These are phyloP conservation scores for Epichloe sibirici DNA, from an alignment of 2,329 filamentous ascomycete species.

Conservation along the genomic window DNA sequence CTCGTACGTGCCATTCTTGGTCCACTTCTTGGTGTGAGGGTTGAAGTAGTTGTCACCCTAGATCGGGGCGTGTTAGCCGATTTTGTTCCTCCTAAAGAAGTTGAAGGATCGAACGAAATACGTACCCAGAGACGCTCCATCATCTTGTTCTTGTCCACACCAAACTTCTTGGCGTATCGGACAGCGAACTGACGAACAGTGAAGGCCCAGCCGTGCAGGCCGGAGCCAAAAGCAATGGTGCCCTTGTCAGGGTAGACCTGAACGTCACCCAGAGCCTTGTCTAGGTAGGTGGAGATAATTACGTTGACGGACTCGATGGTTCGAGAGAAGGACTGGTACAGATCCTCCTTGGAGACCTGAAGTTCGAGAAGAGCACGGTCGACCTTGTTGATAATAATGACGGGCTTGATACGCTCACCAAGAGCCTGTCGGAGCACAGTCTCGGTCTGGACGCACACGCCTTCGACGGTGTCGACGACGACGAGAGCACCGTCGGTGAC, in stretches of 20 bases:
- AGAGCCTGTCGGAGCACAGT: conserved; percentile 98
- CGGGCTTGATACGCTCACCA: conserved; percentile 99
- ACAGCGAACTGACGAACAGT: conserved; percentile 94
- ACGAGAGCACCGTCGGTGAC: conserved; percentile 99
- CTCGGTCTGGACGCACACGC: conserved; percentile 99
- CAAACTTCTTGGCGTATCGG: conserved; percentile 98
- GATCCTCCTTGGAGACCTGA: conserved; percentile 95
- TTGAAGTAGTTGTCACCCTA: conserved; percentile 98
- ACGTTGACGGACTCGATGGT: conserved; percentile 99
- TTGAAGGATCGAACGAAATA: background rate
- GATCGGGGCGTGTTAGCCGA: conserved; percentile 10
- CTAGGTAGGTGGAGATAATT: conserved; percentile 97
- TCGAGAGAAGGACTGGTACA: conserved; percentile 99
- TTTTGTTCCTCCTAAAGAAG: background rate
- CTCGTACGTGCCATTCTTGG: conserved; percentile 70
- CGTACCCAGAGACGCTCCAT: conserved; percentile 98
- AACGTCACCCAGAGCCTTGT: conserved; percentile 93
- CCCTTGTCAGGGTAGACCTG: conserved; percentile 98
- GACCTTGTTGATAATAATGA: conserved; percentile 99
- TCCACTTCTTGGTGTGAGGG: conserved; percentile 99
- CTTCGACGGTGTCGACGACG: conserved; percentile 98
- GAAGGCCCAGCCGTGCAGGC: conserved; percentile 99
- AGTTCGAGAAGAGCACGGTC: conserved; percentile 98
- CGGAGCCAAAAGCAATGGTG: conserved; percentile 97
- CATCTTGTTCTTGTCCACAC: conserved; percentile 99